These are phyloP conservation scores for Dactylellina sp. DNA, from an alignment of 2,329 filamentous ascomycete species.

Conservation along the genomic window DNA sequence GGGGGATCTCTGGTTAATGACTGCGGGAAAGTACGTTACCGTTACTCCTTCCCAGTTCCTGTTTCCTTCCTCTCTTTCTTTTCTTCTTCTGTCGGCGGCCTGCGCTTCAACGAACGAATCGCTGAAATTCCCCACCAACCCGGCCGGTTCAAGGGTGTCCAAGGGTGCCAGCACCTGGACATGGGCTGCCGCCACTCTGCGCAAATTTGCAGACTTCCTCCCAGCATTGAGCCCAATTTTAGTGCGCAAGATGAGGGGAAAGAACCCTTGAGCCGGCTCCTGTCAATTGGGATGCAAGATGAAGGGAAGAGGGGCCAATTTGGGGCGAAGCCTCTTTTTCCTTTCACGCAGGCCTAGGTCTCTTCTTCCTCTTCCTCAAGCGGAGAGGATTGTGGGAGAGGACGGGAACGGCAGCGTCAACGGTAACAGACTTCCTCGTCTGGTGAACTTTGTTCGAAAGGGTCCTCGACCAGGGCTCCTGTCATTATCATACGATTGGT, in stretches of 20 bases:
- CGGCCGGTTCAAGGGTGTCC: slow-evolving; percentile 51
- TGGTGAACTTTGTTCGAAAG: slow-evolving; percentile 15
- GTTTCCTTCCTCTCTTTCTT: slow-evolving; percentile 28
- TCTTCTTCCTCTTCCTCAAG: slow-evolving; percentile 1
- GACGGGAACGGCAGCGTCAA: slow-evolving; percentile 48
- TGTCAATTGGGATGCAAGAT: slow-evolving; percentile 57
- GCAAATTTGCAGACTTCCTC: slow-evolving; percentile 53
- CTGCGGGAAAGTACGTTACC: slow-evolving; percentile 43
- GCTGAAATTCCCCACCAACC: slow-evolving; percentile 55
- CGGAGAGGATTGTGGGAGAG: slow-evolving; percentile 4
- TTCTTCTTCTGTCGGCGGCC: slow-evolving; percentile 56
- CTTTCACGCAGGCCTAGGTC: slow-evolving; percentile 22
- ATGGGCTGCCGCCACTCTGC: slow-evolving; percentile 40
- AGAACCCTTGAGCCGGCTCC: slow-evolving; percentile 48
- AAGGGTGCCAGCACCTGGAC: slow-evolving; percentile 18
- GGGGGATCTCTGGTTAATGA: slow-evolving; percentile 50
- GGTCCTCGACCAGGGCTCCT: slow-evolving; percentile 31
- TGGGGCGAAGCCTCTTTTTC: slow-evolving; percentile 17
- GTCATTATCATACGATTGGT: slow-evolving; percentile 41
- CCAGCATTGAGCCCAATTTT: slow-evolving; percentile 29
- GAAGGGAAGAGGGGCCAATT: too few relatives aligned
- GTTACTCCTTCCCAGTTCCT: slow-evolving; percentile 20
- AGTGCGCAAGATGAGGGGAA: slow-evolving; percentile 47
- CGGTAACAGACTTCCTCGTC: slow-evolving; percentile 10
- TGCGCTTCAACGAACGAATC: slow-evolving; percentile 56